A percentile compares a stretch with the other conserved stretches of the same genome.
These are phyloP conservation scores for Globisporangium uncinulatum DNA, from an alignment of 352 stramenopile species.

Conservation along the genomic window DNA sequence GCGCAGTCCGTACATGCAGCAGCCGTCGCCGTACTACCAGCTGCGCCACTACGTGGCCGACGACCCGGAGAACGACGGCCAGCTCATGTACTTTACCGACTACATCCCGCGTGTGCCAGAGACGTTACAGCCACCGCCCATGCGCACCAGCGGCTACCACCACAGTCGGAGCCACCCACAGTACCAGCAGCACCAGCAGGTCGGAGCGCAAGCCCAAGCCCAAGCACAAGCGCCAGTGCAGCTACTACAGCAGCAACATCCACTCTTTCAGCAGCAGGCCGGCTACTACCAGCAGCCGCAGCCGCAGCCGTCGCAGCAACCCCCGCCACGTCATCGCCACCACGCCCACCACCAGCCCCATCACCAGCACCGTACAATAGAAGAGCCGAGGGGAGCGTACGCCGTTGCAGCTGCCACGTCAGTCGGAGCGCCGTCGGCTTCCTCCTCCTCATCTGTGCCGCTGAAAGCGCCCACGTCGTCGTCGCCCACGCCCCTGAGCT, in stretches of 20 bases:
- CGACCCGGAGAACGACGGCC: conserved; percentile 52
- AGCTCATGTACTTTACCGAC: conserved; percentile 79
- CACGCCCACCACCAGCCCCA: conserved; percentile 13
- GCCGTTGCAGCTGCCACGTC: not conserved
- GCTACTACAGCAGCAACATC: not conserved
- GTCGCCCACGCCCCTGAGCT: conserved; percentile 6
- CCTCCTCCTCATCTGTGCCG: not conserved
- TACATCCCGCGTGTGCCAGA: conserved; percentile 31
- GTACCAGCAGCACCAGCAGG: conserved; percentile 11
- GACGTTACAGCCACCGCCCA: conserved; percentile 14
- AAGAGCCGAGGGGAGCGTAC: conserved; percentile 22
- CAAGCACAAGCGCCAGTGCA: conserved; percentile 5
- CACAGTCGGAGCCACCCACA: not conserved
- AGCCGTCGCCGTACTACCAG: conserved; percentile 37
- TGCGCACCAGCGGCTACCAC: conserved; percentile 17
- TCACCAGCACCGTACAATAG: conserved; percentile 27
- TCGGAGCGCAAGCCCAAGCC: conserved; percentile 7
- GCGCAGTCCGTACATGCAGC: conserved; percentile 23
- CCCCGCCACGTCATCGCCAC: conserved; percentile 12
- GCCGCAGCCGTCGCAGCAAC: conserved; percentile 4
- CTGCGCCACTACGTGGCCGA: conserved; percentile 64
- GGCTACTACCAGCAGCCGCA: conserved; percentile 11
- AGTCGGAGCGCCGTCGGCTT: not conserved
- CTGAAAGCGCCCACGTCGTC: conserved; percentile 4
- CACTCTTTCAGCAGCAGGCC: conserved; percentile 11